phyloP scores from a whole-genome alignment of 169 alveolate genomes.

The Cyclospora cayetanensis region DNA sequence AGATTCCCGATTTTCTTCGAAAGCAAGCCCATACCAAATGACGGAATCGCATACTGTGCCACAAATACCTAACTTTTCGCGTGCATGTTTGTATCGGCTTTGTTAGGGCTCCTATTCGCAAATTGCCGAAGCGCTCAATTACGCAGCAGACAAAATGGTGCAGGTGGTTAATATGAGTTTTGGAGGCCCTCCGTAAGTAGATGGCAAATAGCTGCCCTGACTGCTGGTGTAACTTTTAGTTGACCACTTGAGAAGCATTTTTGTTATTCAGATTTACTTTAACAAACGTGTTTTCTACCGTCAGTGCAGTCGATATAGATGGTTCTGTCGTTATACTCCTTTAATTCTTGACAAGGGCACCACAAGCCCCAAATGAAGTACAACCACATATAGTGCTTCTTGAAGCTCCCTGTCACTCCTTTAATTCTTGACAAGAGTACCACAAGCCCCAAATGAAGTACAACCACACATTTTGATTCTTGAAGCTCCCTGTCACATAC shows the following conservation, averaged over 20 bases:
- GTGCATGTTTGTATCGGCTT: not conserved
- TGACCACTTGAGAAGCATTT: not conserved
- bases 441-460: not conserved
- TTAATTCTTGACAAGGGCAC: not conserved
- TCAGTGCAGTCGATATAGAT: not conserved
- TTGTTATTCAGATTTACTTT: not conserved
- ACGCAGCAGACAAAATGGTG: slow-evolving; percentile 69
- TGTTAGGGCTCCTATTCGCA: slow-evolving; percentile 62
- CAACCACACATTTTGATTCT: not conserved
- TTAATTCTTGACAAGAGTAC: not conserved
- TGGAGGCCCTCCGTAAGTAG: slow-evolving; percentile 68
- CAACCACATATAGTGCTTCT: not conserved
- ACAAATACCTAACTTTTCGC: not conserved
- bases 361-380: not conserved
- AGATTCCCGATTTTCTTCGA: too few species aligned
- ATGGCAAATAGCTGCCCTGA: not conserved
- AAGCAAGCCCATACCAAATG: not conserved
- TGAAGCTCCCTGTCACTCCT: not conserved
- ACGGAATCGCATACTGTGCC: not conserved
- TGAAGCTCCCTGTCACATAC: not conserved
- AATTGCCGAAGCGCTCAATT: slow-evolving; percentile 67
- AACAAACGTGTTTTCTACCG: not conserved
- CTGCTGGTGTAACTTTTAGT: not conserved
- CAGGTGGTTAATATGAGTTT: slow-evolving; percentile 52
- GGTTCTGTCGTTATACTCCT: too few species aligned